Percentiles rank a stretch among this genome's conserved stretches.
phyloP scores from a whole-genome alignment of 2,329 filamentous ascomycete species.

The Fusarium secorum region DNA sequence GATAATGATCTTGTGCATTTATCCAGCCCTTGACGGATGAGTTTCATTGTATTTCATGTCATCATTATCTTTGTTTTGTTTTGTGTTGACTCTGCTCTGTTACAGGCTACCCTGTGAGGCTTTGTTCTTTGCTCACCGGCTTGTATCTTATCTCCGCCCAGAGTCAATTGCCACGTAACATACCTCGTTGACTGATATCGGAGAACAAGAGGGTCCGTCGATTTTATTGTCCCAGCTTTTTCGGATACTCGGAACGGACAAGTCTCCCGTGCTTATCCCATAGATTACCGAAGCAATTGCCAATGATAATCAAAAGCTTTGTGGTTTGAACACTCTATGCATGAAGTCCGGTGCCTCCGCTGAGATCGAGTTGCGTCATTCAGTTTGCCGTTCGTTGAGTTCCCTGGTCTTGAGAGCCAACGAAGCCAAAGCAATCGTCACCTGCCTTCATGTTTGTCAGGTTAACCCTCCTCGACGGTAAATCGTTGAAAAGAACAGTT shows the following conservation, averaged over 20 bases:
- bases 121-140: neutral
- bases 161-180: neutral
- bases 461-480: rapidly evolving
- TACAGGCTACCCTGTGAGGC: rapidly evolving
- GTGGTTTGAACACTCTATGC: neutral
- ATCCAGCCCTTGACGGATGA: neutral
- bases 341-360: neutral
- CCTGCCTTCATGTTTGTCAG: neutral
- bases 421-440: rapidly evolving
- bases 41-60: rapidly evolving
- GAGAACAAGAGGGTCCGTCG: constrained; percentile 5
- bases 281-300: neutral
- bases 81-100: neutral
- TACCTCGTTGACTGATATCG: neutral
- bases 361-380: neutral
- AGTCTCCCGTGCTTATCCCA: neutral
- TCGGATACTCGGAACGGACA: neutral
- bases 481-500: neutral
- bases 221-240: neutral
- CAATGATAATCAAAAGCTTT: neutral
- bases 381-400: neutral
- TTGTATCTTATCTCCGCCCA: neutral
- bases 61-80: neutral
- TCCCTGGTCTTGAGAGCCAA: neutral
- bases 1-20: neutral